phyloP scores from a whole-genome alignment of 225 moss, liverwort and hornwort genomes.

The Bryoerythrophyllum caledonicum region DNA sequence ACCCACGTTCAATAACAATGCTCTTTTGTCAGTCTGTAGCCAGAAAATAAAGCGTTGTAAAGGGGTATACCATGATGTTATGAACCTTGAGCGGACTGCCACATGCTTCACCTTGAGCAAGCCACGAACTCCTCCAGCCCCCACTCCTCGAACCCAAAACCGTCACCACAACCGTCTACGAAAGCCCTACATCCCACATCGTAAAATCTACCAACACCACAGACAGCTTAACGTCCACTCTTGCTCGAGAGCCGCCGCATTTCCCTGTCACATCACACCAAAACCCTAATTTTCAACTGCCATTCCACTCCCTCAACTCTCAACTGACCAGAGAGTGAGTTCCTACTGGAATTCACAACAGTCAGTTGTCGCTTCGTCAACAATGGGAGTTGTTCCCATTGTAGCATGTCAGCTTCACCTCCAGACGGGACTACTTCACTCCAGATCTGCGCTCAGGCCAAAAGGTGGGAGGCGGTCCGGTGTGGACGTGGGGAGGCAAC shows the following conservation, averaged over 20 bases:
- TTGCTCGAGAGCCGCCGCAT: background rate
- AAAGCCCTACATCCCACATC: fast-evolving
- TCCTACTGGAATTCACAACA: background rate
- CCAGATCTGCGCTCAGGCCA: background rate
- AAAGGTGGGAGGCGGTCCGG: background rate
- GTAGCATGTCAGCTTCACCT: constrained; percentile 5
- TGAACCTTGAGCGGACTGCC: background rate
- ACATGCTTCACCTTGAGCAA: background rate
- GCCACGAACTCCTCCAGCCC: constrained; percentile 1
- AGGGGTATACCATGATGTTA: too few species aligned
- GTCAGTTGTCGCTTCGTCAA: too few species aligned
- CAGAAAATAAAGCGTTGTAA: too few species aligned
- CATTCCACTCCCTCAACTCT: background rate
- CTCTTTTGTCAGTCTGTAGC: too few species aligned
- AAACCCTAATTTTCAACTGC: background rate
- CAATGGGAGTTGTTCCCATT: constrained; percentile 15
- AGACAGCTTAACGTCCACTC: background rate
- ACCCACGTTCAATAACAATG: too few species aligned
- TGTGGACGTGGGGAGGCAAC: constrained; percentile 8
- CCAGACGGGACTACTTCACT: background rate
- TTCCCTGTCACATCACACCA: background rate
- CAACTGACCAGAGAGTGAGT: background rate
- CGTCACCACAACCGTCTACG: background rate
- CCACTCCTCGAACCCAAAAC: background rate
- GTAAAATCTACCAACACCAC: background rate